Evolutionary conservation across 441 rosid species (phyloP), one percentile per base, ranked within the genome.

Genomic region (Erysimum cheiri): DNA sequence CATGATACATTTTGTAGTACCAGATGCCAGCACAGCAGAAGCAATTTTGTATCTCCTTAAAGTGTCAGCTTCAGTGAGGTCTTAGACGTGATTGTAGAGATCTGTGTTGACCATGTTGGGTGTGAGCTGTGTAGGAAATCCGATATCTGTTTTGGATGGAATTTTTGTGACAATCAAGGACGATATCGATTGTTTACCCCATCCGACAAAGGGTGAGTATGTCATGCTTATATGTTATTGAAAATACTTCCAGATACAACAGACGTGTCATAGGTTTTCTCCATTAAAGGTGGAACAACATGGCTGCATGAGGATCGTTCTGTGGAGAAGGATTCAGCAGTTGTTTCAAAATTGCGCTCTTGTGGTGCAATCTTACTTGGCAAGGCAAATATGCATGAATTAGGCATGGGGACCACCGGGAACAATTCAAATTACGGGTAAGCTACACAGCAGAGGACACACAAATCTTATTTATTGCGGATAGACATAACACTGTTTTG

Each of bases 361-460:
- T 92, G 98, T 67, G 98, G 98, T 61, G 96, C 86, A 46, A 77
- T 92, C 80, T 68, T 92, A n/a, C 64, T 89, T 22, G 98, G 98
- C n/a, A 92, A 92, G 90, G 89, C 96, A 54, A 92, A 92, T 82
- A 88, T 92, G 96, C 95, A 92, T 73, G 96, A 92, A 76, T 10
- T 88, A 64, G 93, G 98, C 79, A 84, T 92, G 96, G 98, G 98
- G 7, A 85, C 95, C 12, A 89, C 93, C 11, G 96, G 98, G 72
- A 88, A 90, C 79, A 92, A 90, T 85, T 80, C 96, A 17, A 90
- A 87, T 78, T 88, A 90, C 49, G 98, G 96, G 98, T 92, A 64
- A 85, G 84, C 58, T 70, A 65, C 41, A 26, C 40, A 37, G 31
- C 44, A 50, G 60, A 13, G 41, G 70, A 48, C 65, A 64, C 61